A percentile compares a stretch with the other conserved stretches of the same genome.
Evolutionary conservation across 345 rosid species (phyloP).

Genomic region (Conringia planisiliqua): DNA sequence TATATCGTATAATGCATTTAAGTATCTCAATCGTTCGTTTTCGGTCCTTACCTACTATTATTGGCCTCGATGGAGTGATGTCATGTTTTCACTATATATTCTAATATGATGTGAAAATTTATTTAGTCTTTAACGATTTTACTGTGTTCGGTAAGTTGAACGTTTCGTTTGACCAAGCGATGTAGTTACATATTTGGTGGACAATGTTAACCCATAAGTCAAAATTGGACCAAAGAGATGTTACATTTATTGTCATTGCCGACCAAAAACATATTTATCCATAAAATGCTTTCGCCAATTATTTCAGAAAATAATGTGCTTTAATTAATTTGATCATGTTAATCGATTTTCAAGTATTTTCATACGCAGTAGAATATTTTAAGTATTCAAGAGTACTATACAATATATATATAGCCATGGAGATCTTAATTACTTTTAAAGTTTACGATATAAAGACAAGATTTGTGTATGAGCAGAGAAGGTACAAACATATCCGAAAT

Average conservation of each 20-base stretch:
- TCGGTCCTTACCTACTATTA: neutral
- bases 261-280: neutral
- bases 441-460: neutral
- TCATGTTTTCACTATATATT: neutral
- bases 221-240: neutral
- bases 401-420: neutral
- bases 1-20: neutral
- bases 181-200: neutral
- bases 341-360: neutral
- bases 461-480: neutral
- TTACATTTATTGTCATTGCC: neutral
- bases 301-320: neutral
- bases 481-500: neutral
- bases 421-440: neutral
- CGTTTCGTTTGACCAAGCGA: neutral
- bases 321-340: neutral
- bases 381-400: neutral
- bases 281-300: neutral
- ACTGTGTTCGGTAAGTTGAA: neutral
- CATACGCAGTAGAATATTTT: neutral
- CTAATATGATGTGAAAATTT: neutral
- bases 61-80: neutral
- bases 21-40: neutral
- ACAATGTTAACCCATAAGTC: conserved; percentile 6
- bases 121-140: neutral